Conservation (phyloP, 2,329 filamentous ascomycete genomes). For the Cladosporium oxysporum region DNA sequence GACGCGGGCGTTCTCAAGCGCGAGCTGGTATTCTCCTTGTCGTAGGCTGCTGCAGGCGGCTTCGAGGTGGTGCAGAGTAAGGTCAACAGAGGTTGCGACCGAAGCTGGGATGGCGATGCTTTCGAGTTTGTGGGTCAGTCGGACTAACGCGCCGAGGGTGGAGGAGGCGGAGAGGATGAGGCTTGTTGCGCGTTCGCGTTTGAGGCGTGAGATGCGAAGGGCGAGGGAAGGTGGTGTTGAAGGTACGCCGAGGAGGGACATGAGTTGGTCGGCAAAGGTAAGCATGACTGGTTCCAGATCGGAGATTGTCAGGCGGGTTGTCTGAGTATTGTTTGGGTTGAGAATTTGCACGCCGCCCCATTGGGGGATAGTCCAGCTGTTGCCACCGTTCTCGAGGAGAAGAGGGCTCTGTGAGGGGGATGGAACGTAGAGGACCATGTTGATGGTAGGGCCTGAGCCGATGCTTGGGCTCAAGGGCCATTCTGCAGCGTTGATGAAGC, state of each 20-base stretch:
- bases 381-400: slow-evolving; percentile 60
- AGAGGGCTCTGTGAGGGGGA: slow-evolving; percentile 65
- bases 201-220: slow-evolving; percentile 78
- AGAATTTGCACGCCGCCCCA: slow-evolving; percentile 82
- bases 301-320: slow-evolving; percentile 59
- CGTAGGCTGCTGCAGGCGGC: slow-evolving; percentile 72
- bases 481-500: slow-evolving; percentile 96
- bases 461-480: slow-evolving; percentile 96
- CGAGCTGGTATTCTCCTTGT: slow-evolving; percentile 61
- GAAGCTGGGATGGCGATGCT: slow-evolving; percentile 88
- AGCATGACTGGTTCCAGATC: slow-evolving; percentile 78
- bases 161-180: slow-evolving; percentile 87
- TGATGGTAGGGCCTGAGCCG: slow-evolving; percentile 87
- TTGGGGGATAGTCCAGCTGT: slow-evolving; percentile 92
- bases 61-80: slow-evolving; percentile 75
- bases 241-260: slow-evolving; percentile 84
- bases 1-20: slow-evolving; percentile 76
- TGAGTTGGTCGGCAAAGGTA: slow-evolving; percentile 86
- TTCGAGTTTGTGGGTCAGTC: slow-evolving; percentile 78
- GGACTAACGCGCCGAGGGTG: slow-evolving; percentile 87
- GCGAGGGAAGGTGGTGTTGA: slow-evolving; percentile 76
- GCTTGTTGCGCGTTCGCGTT: slow-evolving; percentile 81
- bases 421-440: slow-evolving; percentile 91
- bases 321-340: slow-evolving; percentile 47
- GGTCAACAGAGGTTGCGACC: slow-evolving; percentile 82